phyloP scores from a whole-genome alignment of 495 filamentous ascomycete genomes.

The Aspergillus saccharolyticus region DNA sequence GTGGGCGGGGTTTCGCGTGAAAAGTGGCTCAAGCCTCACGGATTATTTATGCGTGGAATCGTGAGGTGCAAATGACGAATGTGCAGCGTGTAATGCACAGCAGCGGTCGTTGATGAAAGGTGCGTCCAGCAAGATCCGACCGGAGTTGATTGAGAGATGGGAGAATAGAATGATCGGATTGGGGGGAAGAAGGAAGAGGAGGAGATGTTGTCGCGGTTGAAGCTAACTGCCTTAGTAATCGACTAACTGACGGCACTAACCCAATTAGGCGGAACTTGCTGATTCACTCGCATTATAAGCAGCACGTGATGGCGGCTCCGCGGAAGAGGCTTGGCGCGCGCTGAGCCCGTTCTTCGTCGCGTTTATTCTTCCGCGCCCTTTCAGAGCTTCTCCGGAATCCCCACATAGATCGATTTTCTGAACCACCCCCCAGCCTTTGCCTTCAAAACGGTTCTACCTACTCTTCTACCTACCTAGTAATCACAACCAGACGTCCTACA shows the following conservation, averaged over 20 bases:
- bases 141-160: constrained; percentile 16
- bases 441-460: not conserved
- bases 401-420: constrained; percentile 16
- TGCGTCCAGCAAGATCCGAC: constrained; percentile 1
- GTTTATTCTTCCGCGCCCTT: constrained; percentile 15
- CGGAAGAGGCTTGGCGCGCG: constrained; percentile 21
- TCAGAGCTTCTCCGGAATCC: constrained; percentile 20
- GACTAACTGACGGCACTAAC: no score
- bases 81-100: not conserved
- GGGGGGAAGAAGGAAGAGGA: constrained; percentile 12
- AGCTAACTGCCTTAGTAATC: no score
- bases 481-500: not conserved
- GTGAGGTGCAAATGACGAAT: not conserved
- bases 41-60: not conserved
- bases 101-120: not conserved
- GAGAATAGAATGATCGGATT: constrained; percentile 10
- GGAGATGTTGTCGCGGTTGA: constrained; percentile 8
- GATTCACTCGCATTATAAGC: constrained; percentile 2
- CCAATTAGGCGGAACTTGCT: no score
- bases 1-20: constrained; percentile 36
- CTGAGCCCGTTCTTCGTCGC: constrained; percentile 11
- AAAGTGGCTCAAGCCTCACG: constrained; percentile 6
- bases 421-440: constrained; percentile 6
- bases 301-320: constrained; percentile 24
- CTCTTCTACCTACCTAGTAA: not conserved